phyloP scores from a whole-genome alignment of 495 filamentous ascomycete genomes.

The Terfezia claveryi region DNA sequence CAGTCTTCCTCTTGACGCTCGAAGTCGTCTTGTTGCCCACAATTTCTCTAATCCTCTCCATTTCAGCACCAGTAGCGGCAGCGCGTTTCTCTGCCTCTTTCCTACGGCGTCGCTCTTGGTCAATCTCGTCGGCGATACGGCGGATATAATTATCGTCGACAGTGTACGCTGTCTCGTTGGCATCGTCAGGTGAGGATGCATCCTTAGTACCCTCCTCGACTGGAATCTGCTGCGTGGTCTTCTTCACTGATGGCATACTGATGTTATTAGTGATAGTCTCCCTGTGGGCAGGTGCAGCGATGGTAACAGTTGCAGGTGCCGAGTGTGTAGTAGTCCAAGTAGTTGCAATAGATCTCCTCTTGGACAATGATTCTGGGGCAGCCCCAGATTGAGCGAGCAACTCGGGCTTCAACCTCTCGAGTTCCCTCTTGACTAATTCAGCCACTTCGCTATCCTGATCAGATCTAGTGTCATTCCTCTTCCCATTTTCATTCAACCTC shows the following conservation, averaged over 20 bases:
- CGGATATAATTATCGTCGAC: constrained; percentile 13
- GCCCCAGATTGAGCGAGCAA: not conserved
- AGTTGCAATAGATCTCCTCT: too few species aligned
- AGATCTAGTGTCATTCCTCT: not conserved
- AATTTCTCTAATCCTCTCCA: not conserved
- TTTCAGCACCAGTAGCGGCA: not conserved
- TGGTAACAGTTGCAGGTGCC: not conserved
- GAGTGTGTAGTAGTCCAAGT: not conserved
- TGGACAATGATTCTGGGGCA: too few species aligned
- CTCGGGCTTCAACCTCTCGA: not conserved
- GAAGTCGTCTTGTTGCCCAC: not conserved
- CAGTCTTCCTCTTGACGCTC: not conserved
- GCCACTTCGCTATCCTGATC: not conserved
- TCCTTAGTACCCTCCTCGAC: not conserved
- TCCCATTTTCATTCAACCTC: not conserved
- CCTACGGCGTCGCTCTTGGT: constrained; percentile 13
- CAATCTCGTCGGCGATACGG: constrained; percentile 17
- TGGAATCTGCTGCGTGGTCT: not conserved
- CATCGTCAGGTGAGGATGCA: not conserved
- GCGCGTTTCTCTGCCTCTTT: constrained; percentile 6
- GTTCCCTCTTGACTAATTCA: not conserved
- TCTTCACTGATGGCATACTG: too few species aligned
- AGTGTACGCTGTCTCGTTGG: not conserved
- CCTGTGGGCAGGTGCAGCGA: not conserved
- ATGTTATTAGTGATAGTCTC: too few species aligned